These are phyloP conservation scores for Physaria fendleri DNA, from an alignment of 345 rosid genomes.

Conservation along the genomic window DNA sequence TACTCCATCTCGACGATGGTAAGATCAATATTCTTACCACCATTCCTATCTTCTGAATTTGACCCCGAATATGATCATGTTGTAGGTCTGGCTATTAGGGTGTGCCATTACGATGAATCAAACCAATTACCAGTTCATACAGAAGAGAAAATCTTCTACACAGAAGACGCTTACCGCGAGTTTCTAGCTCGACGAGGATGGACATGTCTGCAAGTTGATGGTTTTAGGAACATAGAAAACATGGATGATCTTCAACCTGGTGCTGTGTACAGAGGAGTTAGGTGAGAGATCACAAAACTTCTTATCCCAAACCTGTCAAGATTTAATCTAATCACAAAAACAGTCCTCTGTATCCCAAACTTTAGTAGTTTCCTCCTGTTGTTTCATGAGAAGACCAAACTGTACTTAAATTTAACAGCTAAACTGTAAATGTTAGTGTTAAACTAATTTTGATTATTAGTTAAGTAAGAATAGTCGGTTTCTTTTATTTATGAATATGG, in stretches of 20 bases:
- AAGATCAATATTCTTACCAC: background rate
- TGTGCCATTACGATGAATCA: constrained; percentile 73
- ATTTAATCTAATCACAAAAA: no score
- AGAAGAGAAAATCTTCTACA: constrained; percentile 74
- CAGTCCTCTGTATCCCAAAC: no score
- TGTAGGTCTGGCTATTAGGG: constrained; percentile 66
- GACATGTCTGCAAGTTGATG: constrained; percentile 67
- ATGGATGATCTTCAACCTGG: constrained; percentile 89
- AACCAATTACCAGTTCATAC: constrained; percentile 69
- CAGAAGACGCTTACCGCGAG: constrained; percentile 77
- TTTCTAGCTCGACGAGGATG: constrained; percentile 67
- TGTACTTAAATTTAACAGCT: no score
- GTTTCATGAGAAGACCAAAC: no score
- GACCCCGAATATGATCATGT: no score
- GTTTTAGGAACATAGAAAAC: constrained; percentile 57
- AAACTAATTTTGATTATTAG: no score
- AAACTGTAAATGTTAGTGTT: no score
- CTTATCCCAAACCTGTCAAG: no score
- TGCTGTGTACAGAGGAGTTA: constrained; percentile 68
- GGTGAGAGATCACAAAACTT: no score
- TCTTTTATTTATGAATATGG: no score
- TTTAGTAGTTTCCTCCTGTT: no score
- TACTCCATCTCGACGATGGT: constrained; percentile 90
- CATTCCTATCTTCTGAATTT: background rate
- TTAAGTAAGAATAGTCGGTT: no score